A percentile compares a stretch with the other conserved stretches of the same genome.
phyloP scores from a whole-genome alignment of 2,329 filamentous ascomycete species.

The Fusarium bulbicola region DNA sequence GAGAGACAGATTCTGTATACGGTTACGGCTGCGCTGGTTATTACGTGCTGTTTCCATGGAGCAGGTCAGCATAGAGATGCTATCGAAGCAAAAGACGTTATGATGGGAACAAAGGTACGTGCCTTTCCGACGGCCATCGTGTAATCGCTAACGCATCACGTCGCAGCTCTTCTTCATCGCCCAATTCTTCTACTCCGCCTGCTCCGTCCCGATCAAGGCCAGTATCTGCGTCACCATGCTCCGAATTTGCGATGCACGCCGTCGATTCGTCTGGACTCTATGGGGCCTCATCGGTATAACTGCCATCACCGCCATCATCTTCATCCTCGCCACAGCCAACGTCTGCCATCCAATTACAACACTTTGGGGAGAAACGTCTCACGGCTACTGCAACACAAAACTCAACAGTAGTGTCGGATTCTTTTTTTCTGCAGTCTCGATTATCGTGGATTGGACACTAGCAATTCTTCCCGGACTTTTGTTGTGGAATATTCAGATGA shows the following conservation, averaged over 20 bases:
- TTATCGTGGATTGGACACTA: conserved; percentile 41
- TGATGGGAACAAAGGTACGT: conserved; percentile 32
- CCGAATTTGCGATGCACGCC: conserved; percentile 36
- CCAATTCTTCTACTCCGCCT: conserved; percentile 31
- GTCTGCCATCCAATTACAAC: conserved; percentile 40
- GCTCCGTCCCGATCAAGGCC: conserved; percentile 39
- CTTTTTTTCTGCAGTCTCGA: conserved; percentile 39
- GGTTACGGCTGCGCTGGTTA: conserved; percentile 25
- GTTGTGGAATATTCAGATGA: conserved; percentile 43
- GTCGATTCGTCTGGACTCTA: conserved; percentile 24
- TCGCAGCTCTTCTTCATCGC: conserved; percentile 34
- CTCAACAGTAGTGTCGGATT: conserved; percentile 37
- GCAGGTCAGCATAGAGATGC: conserved; percentile 17
- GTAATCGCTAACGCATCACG: fast-evolving
- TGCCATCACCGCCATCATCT: conserved; percentile 22
- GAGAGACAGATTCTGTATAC: conserved; percentile 17
- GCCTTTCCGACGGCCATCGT: fast-evolving
- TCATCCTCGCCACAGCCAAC: conserved; percentile 33
- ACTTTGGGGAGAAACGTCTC: conserved; percentile 32
- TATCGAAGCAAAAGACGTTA: background rate
- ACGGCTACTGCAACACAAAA: conserved; percentile 26
- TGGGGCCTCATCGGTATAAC: conserved; percentile 24
- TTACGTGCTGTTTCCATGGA: conserved; percentile 29
- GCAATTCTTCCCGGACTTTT: conserved; percentile 40
- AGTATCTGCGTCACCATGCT: conserved; percentile 44